phyloP scores from a whole-genome alignment of 176 grass and related monocot genomes.

The Thalia dealbata region DNA sequence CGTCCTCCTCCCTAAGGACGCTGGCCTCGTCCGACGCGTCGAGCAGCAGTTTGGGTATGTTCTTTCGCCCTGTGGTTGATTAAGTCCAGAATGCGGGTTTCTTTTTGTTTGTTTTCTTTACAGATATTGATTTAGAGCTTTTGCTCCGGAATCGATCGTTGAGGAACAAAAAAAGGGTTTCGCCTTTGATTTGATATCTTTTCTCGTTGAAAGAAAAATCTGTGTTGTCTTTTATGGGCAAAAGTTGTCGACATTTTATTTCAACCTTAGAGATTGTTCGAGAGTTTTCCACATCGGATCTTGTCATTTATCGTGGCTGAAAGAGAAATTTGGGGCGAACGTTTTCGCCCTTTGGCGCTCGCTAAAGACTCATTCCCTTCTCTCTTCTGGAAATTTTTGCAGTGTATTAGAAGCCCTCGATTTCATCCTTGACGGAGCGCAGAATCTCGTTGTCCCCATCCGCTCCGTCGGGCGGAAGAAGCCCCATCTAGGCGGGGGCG shows the following conservation, averaged over 20 bases:
- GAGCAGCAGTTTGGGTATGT: conserved; percentile 47
- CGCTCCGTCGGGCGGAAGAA: conserved; percentile 36
- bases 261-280: too few species aligned
- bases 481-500: conserved; percentile 13
- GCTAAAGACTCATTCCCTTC: not conserved
- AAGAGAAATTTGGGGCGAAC: not conserved
- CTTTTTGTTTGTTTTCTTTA: not conserved
- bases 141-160: not conserved
- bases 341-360: not conserved
- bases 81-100: not conserved
- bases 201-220: too few species aligned
- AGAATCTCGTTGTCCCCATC: conserved; percentile 49
- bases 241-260: too few species aligned
- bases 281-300: not conserved
- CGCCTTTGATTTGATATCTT: not conserved
- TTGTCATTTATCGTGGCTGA: not conserved
- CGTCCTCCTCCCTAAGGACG: conserved; percentile 45
- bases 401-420: conserved; percentile 79
- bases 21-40: conserved; percentile 32
- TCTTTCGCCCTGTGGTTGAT: not conserved
- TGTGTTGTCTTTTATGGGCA: too few species aligned
- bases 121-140: too few species aligned
- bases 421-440: conserved; percentile 55
- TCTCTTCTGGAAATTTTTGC: conserved; percentile 1
- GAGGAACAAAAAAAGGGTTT: not conserved